Conservation (phyloP, 2,329 filamentous ascomycete species). For the Fusarium duplospermum region DNA sequence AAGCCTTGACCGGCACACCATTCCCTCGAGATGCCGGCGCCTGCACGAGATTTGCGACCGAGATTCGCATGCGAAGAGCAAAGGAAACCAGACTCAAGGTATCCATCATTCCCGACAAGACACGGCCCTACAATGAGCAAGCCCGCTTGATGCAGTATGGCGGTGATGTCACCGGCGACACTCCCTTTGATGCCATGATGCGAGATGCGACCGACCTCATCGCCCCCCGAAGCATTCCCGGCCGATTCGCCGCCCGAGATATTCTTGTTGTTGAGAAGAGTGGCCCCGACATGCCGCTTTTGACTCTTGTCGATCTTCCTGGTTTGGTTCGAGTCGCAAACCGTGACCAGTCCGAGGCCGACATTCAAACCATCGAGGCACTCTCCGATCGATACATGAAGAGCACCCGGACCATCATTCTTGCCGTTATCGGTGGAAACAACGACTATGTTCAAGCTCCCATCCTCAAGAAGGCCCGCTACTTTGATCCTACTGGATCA, state of each 20-base stretch:
- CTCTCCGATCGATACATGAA: conserved; percentile 68
- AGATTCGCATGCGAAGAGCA: conserved; percentile 65
- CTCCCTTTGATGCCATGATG: conserved; percentile 64
- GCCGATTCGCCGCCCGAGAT: conserved; percentile 63
- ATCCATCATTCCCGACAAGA: conserved; percentile 66
- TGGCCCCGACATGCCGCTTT: conserved; percentile 68
- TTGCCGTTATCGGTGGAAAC: conserved; percentile 67
- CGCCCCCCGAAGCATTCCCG: conserved; percentile 61
- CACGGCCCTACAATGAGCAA: conserved; percentile 59
- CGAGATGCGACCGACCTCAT: conserved; percentile 62
- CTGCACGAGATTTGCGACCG: conserved; percentile 72
- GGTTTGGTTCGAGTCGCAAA: conserved; percentile 67
- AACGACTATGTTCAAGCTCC: conserved; percentile 66
- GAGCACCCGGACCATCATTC: conserved; percentile 65
- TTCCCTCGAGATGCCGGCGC: conserved; percentile 70
- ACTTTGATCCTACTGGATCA: conserved; percentile 62
- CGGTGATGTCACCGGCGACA: conserved; percentile 57
- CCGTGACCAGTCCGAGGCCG: conserved; percentile 63
- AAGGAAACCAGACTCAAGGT: conserved; percentile 59
- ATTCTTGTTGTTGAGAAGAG: conserved; percentile 69
- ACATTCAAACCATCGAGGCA: conserved; percentile 63
- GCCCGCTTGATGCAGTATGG: conserved; percentile 60
- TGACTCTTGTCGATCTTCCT: conserved; percentile 72
- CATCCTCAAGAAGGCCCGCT: conserved; percentile 62
- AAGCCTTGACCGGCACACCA: conserved; percentile 71